These are phyloP conservation scores for Hypoxylon fragiforme DNA, from an alignment of 495 filamentous ascomycete genomes.

Conservation along the genomic window DNA sequence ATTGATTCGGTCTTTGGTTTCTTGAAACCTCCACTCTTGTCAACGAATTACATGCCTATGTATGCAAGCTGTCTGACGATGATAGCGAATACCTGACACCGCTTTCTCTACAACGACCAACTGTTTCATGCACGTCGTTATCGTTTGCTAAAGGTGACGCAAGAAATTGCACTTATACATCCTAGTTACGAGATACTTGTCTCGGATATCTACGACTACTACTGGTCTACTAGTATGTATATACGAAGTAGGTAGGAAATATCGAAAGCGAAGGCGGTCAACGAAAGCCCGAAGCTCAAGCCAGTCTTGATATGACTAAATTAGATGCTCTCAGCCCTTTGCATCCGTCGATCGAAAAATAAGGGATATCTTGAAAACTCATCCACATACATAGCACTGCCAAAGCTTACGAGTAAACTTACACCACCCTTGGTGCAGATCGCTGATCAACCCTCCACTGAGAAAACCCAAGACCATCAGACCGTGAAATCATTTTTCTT, in stretches of 20 bases:
- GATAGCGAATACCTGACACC: slow-evolving; percentile 20
- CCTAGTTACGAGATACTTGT: slow-evolving; percentile 9
- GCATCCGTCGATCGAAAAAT: neutral
- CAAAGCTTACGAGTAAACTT: slow-evolving; percentile 8
- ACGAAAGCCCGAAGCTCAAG: neutral
- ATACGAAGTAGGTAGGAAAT: too few relatives aligned
- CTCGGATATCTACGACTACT: slow-evolving; percentile 10
- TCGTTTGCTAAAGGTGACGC: slow-evolving; percentile 25
- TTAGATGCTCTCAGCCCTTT: neutral
- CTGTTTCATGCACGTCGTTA: slow-evolving; percentile 18
- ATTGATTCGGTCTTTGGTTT: slow-evolving; percentile 26
- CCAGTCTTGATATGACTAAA: neutral
- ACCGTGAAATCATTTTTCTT: slow-evolving; percentile 8
- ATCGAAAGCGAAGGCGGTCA: slow-evolving; percentile 19
- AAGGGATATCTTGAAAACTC: neutral
- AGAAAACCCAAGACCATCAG: slow-evolving; percentile 5
- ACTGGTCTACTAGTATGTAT: too few relatives aligned
- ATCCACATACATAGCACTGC: too few relatives aligned
- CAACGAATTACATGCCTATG: slow-evolving; percentile 17
- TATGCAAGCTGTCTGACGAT: slow-evolving; percentile 15
- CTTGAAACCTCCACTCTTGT: slow-evolving; percentile 15
- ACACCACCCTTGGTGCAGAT: slow-evolving; percentile 25
- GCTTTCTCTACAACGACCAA: slow-evolving; percentile 13
- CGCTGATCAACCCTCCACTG: slow-evolving; percentile 15
- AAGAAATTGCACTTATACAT: slow-evolving; percentile 12